Base-by-base conservation (phyloP, 164 flowering plant genomes). In the Malania oleifera region DNA sequence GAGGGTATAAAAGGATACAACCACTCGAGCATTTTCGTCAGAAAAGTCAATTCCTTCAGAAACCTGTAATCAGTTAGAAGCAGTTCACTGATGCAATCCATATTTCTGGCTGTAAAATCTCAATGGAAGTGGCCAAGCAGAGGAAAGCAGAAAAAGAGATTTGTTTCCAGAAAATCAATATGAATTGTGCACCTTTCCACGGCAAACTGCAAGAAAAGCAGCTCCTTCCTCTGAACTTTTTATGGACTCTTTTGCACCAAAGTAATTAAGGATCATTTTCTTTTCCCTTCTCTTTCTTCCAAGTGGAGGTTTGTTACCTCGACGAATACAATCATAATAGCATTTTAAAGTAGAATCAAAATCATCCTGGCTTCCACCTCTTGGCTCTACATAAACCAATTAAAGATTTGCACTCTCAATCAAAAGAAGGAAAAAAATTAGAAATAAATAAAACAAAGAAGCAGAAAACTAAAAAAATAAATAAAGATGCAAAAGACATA, bases 41-140 rank as follows among this genome's bases (percentile, higher is more conserved):
- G 96, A 78, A 70, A 95, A 95, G 67, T 95, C 96, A 41, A 95
- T 84, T 59, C 99, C 99, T 76, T 91, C 99, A 38, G 99, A 91
- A 56, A 88, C 95, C 99, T 93, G 86, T 72, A 75, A 14, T 10
- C 10, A 19, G 4, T 11, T 59, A 8, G 14, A 19, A 24, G 10
- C 3, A 47, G 5, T 38, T 29, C 13, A 43, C n/a, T 27, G 10
- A 17, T 39, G 14, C 15, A 14, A 9, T 3, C 40, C 23, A 7
- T 50, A 13, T 50, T 4, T 9, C 18, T 52, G 24, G 13, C 14
- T 13, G 13, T 18, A 18, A 10, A 25, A 40, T 28, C n/a, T 2
- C 23, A 28, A 20, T 1, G 8, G 18, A 40, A 54, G 38, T 14
- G 19, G 18, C 15, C 0, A 7, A 4, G 35, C 7, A 9, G 51